Evolutionary conservation across 345 rosid species (phyloP), one percentile per base, ranked within the genome.

Genomic region (Eutrema yunnanense): DNA sequence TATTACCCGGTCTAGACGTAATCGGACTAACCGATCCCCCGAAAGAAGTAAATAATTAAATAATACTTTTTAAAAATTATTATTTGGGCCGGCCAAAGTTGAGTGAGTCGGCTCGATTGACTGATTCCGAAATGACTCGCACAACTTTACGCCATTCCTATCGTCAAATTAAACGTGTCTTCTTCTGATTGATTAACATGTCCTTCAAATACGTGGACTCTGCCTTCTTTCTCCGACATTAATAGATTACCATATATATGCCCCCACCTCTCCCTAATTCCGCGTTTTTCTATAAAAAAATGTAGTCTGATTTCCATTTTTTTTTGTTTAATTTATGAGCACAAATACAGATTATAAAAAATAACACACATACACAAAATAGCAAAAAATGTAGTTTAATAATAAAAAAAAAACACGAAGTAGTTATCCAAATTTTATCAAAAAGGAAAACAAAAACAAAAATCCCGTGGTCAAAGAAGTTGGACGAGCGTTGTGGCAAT

Each of bases 11-110:
- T 50, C 8, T 8, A 49, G 60, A 70, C 42, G 14, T 11, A 62
- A 60, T 52, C 67, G 38, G 29, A 29, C 29, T 61, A n/a, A 73
- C 41, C 49, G 43, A 65, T 73, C 36, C 34, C 14, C 69, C 27
- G 19, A 12, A 47, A 16, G 29, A 65, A 47, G 9, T 3, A 40
- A 57, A 16, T 37, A 65, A 48, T 38, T 56, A 65, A 48, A 48
- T 30, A 38, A 16, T 29, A 47, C 3, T 12, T 49, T 49, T 50
- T 56, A 0, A 6, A 29, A 51, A 32, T 30, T 8, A 40, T 38
- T 13, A 9, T 8, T 50, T 50, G 9, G 33, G 78, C 67, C 67
- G 55, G 61, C 73, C 62, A 67, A 74, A 74, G 78, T 74, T 74
- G 61, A 59, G 26, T 67, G 61, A 59, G 26, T 67, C 55, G 62